Evolutionary conservation across 2,329 filamentous ascomycete genomes (phyloP), one percentile per base, ranked within the genome.

Genomic region (Ilyonectria destructans): DNA sequence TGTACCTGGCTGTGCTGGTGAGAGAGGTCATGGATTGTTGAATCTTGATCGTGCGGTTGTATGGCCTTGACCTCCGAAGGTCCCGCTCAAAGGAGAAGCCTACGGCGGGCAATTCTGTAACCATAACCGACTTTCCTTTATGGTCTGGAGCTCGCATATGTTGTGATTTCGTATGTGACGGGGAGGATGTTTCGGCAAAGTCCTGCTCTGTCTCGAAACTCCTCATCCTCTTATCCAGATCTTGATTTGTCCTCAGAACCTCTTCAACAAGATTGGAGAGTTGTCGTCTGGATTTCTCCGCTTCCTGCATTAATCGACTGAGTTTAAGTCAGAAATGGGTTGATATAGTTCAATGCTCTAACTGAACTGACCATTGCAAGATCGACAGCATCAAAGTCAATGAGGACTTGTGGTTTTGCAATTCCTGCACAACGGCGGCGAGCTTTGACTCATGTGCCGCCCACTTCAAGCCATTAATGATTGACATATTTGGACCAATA

Each of bases 371-470:
- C 40, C 49, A 56, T 29, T 62, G 59, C 19, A 62, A 21, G 29
- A 56, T 55, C 8, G 51, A 35, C 23, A 56, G 49, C 26, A 62
- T 62, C 37, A 62, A n/a, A 9, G 58, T 62, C 6, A 62, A 23
- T 7, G 48, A 62, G n/a, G 23, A 33, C 40, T 62, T 62, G 13
- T 62, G 59, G 19, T 29, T 55, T 35, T 56, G 49, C 2, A 56
- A 29, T 12, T 35, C 10, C 15, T 48, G 49, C 3, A 48, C 31
- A 19, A 62, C 13, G 9, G 21, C 13, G 7, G 8, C 33, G 29
- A 62, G 26, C 21, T 48, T 48, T 2, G 35, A 10, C 19, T 62
- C 49, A 31, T 62, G 59, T 8, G 29, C 46, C n/a, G 37, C 17
- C 59, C 59, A 62, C 37, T 48, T 62, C 7, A 62, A 10, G 1